phyloP scores from a whole-genome alignment of 2,329 filamentous ascomycete species.

The Ustulina deusta region DNA sequence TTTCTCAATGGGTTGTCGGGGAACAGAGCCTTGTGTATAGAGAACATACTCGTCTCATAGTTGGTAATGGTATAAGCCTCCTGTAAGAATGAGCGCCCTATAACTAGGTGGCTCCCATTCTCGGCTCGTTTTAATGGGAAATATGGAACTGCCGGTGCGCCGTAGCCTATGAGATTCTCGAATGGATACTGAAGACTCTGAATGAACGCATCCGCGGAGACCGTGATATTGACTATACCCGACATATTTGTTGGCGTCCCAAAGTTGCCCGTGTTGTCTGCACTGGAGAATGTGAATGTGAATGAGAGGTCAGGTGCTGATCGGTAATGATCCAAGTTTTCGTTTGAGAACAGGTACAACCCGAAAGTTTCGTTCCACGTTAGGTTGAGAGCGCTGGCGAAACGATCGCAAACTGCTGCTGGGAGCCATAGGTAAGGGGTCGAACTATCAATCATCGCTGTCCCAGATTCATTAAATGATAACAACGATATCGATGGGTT shows the following conservation, averaged over 20 bases:
- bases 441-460: constrained; percentile 71
- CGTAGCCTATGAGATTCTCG: constrained; percentile 58
- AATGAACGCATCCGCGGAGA: constrained; percentile 64
- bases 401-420: constrained; percentile 68
- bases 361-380: constrained; percentile 72
- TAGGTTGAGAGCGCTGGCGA: constrained; percentile 73
- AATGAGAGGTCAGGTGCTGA: constrained; percentile 62
- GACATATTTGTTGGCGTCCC: constrained; percentile 61
- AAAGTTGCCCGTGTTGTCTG: constrained; percentile 65
- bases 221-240: constrained; percentile 68
- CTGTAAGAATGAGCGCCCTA: constrained; percentile 77
- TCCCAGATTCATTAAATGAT: constrained; percentile 61
- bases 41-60: constrained; percentile 66
- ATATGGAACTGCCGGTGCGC: constrained; percentile 65
- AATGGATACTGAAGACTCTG: constrained; percentile 64
- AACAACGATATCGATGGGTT: constrained; percentile 55
- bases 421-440: constrained; percentile 75
- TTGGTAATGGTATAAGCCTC: constrained; percentile 72
- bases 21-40: constrained; percentile 67
- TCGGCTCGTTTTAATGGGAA: constrained; percentile 73
- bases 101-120: constrained; percentile 66
- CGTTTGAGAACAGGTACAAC: constrained; percentile 72
- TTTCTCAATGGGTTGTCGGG: constrained; percentile 57
- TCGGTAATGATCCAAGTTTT: constrained; percentile 63
- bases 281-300: constrained; percentile 68